Evolutionary conservation across 73 alveolate species (phyloP), one percentile per base, ranked within the genome.

Genomic region (Tetrahymena elliotti): DNA sequence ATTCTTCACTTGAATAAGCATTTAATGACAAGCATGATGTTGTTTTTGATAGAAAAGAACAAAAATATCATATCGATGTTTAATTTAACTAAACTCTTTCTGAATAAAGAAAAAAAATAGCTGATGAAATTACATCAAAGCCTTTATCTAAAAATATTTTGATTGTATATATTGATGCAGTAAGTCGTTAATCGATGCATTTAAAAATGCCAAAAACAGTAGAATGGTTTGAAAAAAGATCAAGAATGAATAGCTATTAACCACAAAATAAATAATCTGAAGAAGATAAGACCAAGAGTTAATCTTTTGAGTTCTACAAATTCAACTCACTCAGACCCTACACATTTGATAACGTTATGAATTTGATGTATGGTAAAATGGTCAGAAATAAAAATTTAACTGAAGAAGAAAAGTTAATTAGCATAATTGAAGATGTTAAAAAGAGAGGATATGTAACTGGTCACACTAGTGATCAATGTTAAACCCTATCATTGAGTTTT

Each of bases 401-500:
- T 39, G 39, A 52, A 54, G 52, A 92, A 33, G 52, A 93, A 41
- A 97, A 95, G 35, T 95, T 83, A 38, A 53, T 35, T 22, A 94
- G 96, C 18, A 97, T 97, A 52, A 36, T 97, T 82, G 96, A 94
- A 94, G 83, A 27, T 35, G 94, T 97, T 37, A 97, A 97, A 94
- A 93, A 97, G 31, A 95, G 94, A 83, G 99, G 99, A 20, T 97
- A 93, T 68, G 97, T 97, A 52, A 96, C 98, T 33, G 99, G 98
- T 6, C 98, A 97, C 84, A 93, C 97, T 33, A 93, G 96, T 83
- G 96, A 96, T 96, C 93, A 96, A 12, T 97, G 98, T 52, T 95
- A 97, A 35, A 84, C 98, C 39, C 96, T 96, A 93, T 94, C 97
- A 93, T 95, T 97, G 84, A 97, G 95, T 53, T 83, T 94, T 52